phyloP scores from a whole-genome alignment of 1,139 yeast species.

The Yamadazyma spencermartinsiae region DNA sequence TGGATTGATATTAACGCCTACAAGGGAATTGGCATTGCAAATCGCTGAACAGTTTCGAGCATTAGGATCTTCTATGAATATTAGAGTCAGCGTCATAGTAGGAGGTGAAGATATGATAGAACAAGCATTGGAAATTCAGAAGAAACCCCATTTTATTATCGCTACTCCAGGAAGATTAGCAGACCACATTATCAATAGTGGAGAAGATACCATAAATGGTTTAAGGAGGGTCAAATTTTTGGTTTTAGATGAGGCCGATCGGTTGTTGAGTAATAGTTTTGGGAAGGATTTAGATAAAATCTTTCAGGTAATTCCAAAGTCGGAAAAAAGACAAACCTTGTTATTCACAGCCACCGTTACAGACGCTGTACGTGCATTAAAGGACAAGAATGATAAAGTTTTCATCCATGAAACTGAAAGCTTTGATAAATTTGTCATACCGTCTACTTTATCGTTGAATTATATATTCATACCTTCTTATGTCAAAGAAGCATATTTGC shows the following conservation, averaged over 20 bases:
- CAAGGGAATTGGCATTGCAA: slow-evolving; percentile 93
- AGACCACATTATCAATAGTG: slow-evolving; percentile 84
- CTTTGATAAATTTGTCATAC: slow-evolving; percentile 73
- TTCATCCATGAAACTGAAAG: slow-evolving; percentile 82
- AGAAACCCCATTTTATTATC: slow-evolving; percentile 87
- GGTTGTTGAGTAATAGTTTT: slow-evolving; percentile 81
- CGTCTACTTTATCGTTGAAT: slow-evolving; percentile 63
- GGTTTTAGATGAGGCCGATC: slow-evolving; percentile 96
- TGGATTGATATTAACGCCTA: slow-evolving; percentile 89
- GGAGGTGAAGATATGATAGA: slow-evolving; percentile 94
- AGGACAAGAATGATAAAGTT: slow-evolving; percentile 65
- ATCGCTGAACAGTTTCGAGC: slow-evolving; percentile 97
- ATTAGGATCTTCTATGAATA: slow-evolving; percentile 84
- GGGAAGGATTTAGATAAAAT: slow-evolving; percentile 77
- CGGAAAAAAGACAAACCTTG: slow-evolving; percentile 77
- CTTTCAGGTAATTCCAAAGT: slow-evolving; percentile 66
- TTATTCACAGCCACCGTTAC: slow-evolving; percentile 96
- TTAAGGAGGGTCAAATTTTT: slow-evolving; percentile 72
- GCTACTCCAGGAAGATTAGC: slow-evolving; percentile 98
- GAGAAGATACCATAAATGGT: slow-evolving; percentile 84
- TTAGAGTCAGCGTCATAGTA: slow-evolving; percentile 76
- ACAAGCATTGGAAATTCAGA: slow-evolving; percentile 79
- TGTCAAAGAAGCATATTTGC: slow-evolving; percentile 87
- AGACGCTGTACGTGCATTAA: slow-evolving; percentile 81
- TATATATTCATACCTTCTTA: slow-evolving; percentile 70